Conservation (phyloP, 164 flowering plant species). For the Tinospora cordifolia region DNA sequence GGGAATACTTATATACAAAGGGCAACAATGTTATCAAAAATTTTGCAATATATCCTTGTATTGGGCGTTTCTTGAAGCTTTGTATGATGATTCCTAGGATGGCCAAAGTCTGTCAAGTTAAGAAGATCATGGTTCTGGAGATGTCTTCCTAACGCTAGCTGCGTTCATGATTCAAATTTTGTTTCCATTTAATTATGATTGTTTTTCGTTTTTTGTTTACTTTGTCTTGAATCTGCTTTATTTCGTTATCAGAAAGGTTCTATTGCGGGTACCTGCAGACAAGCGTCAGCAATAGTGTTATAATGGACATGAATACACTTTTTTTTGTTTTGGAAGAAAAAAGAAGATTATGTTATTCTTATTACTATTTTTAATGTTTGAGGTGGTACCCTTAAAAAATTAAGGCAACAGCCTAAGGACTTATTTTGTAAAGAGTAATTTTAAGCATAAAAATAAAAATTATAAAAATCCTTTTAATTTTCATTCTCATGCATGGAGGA, state of each 20-base stretch:
- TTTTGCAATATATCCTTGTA: not conserved
- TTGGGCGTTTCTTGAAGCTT: not conserved
- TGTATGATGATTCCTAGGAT: not conserved
- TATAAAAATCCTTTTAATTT: too few relatives aligned
- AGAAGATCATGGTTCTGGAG: not conserved
- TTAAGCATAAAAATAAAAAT: too few relatives aligned
- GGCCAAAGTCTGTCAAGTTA: not conserved
- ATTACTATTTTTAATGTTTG: too few relatives aligned
- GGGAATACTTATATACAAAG: not conserved
- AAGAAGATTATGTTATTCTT: too few relatives aligned
- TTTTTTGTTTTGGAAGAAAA: too few relatives aligned
- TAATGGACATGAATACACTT: too few relatives aligned
- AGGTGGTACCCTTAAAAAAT: too few relatives aligned
- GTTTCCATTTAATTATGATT: not conserved
- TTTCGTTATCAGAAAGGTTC: not conserved
- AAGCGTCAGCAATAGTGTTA: not conserved
- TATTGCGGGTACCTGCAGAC: too few relatives aligned
- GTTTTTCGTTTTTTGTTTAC: not conserved
- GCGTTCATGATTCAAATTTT: not conserved
- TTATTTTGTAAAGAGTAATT: too few relatives aligned
- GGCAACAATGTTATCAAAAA: not conserved
- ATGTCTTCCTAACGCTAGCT: not conserved
- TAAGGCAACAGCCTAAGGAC: too few relatives aligned
- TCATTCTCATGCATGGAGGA: too few relatives aligned
- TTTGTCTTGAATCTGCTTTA: not conserved